Evolutionary conservation across 2,329 filamentous ascomycete genomes (phyloP).

Genomic region (Trichoderma sp.): DNA sequence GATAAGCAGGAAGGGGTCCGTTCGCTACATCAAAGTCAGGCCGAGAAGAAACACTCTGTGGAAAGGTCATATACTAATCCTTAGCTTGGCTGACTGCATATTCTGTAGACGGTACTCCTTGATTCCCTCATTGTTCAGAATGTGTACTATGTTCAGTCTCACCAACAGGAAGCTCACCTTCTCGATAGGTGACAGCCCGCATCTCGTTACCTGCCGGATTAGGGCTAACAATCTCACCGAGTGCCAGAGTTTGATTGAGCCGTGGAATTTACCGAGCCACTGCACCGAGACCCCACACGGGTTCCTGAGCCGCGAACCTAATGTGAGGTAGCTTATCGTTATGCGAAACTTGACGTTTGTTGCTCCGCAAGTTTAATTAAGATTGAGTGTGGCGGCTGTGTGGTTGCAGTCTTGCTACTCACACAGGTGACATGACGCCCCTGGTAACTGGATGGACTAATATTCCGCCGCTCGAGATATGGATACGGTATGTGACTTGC

Average conservation of each 20-base stretch:
- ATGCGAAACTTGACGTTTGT: background rate
- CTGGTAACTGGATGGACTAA: background rate
- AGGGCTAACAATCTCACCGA: background rate
- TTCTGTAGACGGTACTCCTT: too few species aligned
- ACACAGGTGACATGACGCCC: background rate
- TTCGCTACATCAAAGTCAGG: too few species aligned
- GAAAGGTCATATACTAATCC: too few species aligned
- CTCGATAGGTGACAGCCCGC: background rate
- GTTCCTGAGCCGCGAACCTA: slow-evolving; percentile 7
- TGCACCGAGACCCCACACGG: background rate
- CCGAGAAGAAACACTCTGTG: too few species aligned
- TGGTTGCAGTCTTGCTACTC: background rate
- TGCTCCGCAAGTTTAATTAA: background rate
- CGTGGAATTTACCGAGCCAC: slow-evolving; percentile 11
- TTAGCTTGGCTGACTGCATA: too few species aligned
- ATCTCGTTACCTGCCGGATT: slow-evolving; percentile 16
- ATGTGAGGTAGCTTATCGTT: background rate
- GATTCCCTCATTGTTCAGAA: too few species aligned
- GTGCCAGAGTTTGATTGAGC: slow-evolving; percentile 4
- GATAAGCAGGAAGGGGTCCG: too few species aligned
- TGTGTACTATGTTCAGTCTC: background rate
- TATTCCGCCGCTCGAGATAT: background rate
- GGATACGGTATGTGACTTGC: background rate
- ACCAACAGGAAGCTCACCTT: background rate
- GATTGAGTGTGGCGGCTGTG: background rate